Base-by-base conservation (phyloP, 2,329 filamentous ascomycete species). In the Emydomyces testavorans region DNA sequence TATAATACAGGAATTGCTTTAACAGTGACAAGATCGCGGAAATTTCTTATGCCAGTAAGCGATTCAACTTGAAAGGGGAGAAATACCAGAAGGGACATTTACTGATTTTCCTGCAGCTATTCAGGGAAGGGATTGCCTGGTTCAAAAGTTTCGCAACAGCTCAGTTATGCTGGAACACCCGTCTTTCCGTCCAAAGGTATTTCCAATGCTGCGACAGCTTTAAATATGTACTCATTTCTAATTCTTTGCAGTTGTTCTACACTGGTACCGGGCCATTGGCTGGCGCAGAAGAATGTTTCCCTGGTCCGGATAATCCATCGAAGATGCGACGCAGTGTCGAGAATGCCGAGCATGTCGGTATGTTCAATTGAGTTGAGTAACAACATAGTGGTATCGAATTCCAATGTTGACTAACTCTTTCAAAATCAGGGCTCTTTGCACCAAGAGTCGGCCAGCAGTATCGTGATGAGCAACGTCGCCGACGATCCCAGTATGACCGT, bases 81-180 rank as follows among this genome's bases (percentile, higher is more conserved):
- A n/a, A n/a, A n/a, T n/a, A n/a, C n/a, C n/a, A n/a, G n/a, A n/a
- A n/a, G n/a, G n/a, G n/a, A n/a, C n/a, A n/a, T 35, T 46, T 53
- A 40, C 60, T 69, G 48, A 70, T 45, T 29, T 24, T 13, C 11
- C 16, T 29, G 35, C 49, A 88, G 84, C 89, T 10, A 90, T 94
- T 51, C 92, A 98, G 70, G 92, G 92, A 38, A 83, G 83, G 53
- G 88, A 94, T 60, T 90, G 86, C 54, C 74, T 96, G 0, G 79
- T 95, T 5, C 85, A 93, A 63, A 95, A 96, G 62, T 98, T 98
- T 61, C 82, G 92, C 29, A 98, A 98, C 69, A 94, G 87, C 32
- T 90, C 87, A 0, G 88, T 98, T 24, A 95, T 96, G 87, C 73
- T 90, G 0, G 89, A 96, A 66, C 77, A 80, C 8, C 73, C 79